These are phyloP conservation scores for Aspergillus fumigatiaffinis DNA, from an alignment of 2,329 filamentous ascomycete genomes.

Conservation along the genomic window DNA sequence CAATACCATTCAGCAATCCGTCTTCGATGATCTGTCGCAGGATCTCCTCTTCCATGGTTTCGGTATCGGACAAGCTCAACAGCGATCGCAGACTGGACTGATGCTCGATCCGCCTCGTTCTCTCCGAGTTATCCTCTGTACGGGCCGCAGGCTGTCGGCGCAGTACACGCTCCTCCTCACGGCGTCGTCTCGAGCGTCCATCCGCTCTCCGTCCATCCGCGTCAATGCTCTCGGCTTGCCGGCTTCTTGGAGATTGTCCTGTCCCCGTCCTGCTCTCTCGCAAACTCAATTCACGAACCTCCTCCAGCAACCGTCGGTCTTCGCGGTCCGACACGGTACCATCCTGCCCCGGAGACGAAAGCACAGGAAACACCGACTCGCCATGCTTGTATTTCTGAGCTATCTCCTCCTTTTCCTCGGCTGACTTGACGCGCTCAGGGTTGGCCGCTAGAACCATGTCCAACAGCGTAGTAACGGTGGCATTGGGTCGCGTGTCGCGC, in stretches of 20 bases:
- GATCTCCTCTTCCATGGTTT: conserved; percentile 79
- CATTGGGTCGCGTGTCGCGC: conserved; percentile 83
- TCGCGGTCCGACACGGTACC: conserved; percentile 48
- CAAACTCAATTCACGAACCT: conserved; percentile 70
- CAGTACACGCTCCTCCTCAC: conserved; percentile 30
- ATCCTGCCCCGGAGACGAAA: conserved; percentile 34
- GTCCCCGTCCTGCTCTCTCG: conserved; percentile 37
- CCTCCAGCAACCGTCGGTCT: conserved; percentile 66
- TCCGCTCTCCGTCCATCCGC: conserved; percentile 37
- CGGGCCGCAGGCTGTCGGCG: conserved; percentile 22
- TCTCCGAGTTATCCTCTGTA: conserved; percentile 23
- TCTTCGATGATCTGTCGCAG: conserved; percentile 84
- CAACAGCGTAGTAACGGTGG: conserved; percentile 80
- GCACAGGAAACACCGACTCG: conserved; percentile 72
- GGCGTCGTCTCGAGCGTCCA: conserved; percentile 32
- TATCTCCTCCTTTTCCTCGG: conserved; percentile 73
- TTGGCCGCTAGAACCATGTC: conserved; percentile 83
- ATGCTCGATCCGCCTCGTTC: conserved; percentile 69
- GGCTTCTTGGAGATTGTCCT: conserved; percentile 21
- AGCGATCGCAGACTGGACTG: conserved; percentile 84
- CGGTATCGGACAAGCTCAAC: conserved; percentile 73
- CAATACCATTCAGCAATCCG: conserved; percentile 80
- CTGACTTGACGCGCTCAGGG: conserved; percentile 66
- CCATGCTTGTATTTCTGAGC: conserved; percentile 72
- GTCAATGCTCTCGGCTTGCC: conserved; percentile 36